Base-by-base conservation (phyloP, 768 basidiomycete genomes). In the Asterophora parasitica region DNA sequence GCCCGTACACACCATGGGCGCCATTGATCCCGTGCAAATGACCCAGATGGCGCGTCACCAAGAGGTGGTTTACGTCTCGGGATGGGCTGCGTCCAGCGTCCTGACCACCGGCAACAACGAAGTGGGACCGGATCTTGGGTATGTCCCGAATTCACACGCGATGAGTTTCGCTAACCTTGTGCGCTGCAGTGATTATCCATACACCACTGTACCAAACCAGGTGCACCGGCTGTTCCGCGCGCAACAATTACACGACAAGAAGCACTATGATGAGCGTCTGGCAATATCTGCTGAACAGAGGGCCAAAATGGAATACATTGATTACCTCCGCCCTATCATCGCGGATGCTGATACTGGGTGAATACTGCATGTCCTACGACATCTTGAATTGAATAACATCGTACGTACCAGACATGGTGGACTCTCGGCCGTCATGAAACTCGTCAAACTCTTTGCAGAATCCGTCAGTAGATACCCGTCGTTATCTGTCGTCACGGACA, bases 331-430 rank as follows among this genome's bases (percentile, higher is more conserved):
- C 43, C 93, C 93, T 20, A 94, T 97, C 55, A 86, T 97, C 54
- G 93, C 93, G 10, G 93, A 96, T 61, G 93, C 83, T 19, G 93
- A 95, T 68, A 94, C 93, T 43, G 93, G 93, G 91, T 91, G 58
- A 59, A 73, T 63, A 46, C 16, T 44, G 8, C 12, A 16, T 26
- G 19, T 6, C 28, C 15, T 13, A 34, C 33, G 10, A 40, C 6
- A 12, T 13, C 13, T 19, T 27, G n/a, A n/a, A n/a, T 40, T n/a
- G 28, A 36, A 43, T 42, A 44, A 58, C 49, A 56, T 11, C 35
- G 27, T 27, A 19, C 35, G 27, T 27, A 19, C 27, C 45, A 94
- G 92, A 27, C 93, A 95, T 58, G 94, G 94, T 40, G 92, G 92
- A 13, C 74, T 85, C n/a, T 92, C 92, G 15, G 79, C 92, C 11